Conservation (phyloP, 306 rosid species). For the Cicer yamashitae region DNA sequence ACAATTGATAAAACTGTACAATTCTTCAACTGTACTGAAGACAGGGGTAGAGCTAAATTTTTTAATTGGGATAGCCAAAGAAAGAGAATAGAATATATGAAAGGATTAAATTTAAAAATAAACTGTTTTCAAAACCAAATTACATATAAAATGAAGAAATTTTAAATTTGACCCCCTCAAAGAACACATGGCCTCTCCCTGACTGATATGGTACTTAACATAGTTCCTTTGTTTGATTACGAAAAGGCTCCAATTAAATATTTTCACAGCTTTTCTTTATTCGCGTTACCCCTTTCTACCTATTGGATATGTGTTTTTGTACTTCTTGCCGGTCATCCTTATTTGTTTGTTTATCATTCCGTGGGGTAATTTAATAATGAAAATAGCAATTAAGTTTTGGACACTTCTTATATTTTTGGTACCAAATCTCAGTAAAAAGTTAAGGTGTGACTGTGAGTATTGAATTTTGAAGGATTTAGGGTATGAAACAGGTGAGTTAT, state of each 20-base stretch:
- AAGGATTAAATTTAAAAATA: not conserved
- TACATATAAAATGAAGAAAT: not conserved
- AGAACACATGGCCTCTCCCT: not conserved
- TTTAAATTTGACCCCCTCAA: not conserved
- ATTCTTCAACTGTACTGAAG: slow-evolving; percentile 23
- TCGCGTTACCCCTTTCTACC: not conserved
- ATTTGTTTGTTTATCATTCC: slow-evolving; percentile 17
- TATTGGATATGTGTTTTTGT: not conserved
- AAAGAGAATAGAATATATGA: slow-evolving; percentile 7
- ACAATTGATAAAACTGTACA: slow-evolving; percentile 14
- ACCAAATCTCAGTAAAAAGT: not conserved
- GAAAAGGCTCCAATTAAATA: slow-evolving; percentile 12
- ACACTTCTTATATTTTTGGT: not conserved
- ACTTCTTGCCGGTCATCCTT: not conserved
- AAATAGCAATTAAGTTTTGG: not conserved
- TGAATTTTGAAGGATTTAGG: slow-evolving; percentile 24
- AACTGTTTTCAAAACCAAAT: not conserved
- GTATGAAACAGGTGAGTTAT: slow-evolving; percentile 10
- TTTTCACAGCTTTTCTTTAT: not conserved
- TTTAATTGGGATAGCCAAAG: not conserved
- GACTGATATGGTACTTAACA: not conserved
- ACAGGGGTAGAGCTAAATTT: slow-evolving; percentile 20
- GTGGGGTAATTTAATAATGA: slow-evolving; percentile 1
- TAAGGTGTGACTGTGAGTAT: not conserved
- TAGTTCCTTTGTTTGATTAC: slow-evolving; percentile 22